Evolutionary conservation across 2,329 filamentous ascomycete genomes (phyloP).

Genomic region (Cytospora mali): DNA sequence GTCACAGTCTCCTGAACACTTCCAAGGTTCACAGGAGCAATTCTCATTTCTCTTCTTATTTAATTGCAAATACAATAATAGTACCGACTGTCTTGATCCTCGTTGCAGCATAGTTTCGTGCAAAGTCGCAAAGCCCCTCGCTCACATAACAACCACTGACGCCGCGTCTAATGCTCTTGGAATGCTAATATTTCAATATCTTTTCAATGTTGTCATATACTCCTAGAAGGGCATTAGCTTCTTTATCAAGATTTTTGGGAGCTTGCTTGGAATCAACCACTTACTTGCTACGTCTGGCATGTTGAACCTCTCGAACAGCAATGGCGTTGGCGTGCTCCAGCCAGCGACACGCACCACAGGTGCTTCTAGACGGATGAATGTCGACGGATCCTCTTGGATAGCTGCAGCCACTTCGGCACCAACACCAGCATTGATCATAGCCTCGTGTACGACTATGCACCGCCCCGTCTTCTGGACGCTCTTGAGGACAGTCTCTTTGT

Average conservation of each 20-base stretch:
- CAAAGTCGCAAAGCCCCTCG: not conserved
- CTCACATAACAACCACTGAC: conserved; percentile 2
- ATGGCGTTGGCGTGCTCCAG: conserved; percentile 83
- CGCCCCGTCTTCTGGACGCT: conserved; percentile 87
- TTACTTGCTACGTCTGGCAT: conserved; percentile 85
- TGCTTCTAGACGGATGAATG: conserved; percentile 81
- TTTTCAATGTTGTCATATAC: conserved; percentile 73
- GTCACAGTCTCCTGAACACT: not conserved
- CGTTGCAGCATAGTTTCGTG: not conserved
- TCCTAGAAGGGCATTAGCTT: conserved; percentile 49
- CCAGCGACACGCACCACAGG: conserved; percentile 83
- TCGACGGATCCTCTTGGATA: conserved; percentile 75
- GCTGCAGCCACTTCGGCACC: conserved; percentile 88
- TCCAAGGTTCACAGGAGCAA: not conserved
- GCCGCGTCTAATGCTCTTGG: not conserved
- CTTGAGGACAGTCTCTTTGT: conserved; percentile 75
- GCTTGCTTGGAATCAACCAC: conserved; percentile 42
- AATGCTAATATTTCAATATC: conserved; percentile 61
- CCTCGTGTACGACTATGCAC: conserved; percentile 87
- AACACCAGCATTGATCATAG: conserved; percentile 86
- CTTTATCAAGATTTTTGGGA: not conserved
- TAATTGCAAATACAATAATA: not conserved
- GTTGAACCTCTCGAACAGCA: conserved; percentile 79
- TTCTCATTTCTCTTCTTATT: not conserved
- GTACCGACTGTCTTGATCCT: no score